A percentile compares a stretch with the other conserved stretches of the same genome.
Conservation (phyloP, 2,329 filamentous ascomycete genomes). For the Fusarium compactum region DNA sequence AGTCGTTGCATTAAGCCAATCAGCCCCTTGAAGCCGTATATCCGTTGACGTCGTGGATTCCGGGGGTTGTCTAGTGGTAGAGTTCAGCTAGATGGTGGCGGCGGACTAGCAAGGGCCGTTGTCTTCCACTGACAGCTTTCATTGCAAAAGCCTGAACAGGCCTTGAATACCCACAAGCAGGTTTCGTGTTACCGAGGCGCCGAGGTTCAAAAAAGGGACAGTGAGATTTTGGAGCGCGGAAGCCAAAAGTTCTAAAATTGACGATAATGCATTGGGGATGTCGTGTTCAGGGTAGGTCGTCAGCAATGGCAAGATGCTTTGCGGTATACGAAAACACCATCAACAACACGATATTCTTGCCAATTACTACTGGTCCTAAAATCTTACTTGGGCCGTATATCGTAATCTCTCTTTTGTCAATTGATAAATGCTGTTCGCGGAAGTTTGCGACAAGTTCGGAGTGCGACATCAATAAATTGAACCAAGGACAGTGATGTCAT, state of each 20-base stretch:
- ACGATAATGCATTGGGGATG: neutral
- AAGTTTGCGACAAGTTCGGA: neutral
- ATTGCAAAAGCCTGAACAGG: slow-evolving; percentile 15
- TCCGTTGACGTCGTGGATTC: slow-evolving; percentile 3
- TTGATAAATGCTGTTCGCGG: neutral
- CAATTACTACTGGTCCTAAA: neutral
- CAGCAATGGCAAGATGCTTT: neutral
- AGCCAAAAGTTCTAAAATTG: slow-evolving; percentile 1
- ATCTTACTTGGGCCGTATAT: fast-evolving
- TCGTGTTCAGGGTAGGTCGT: slow-evolving; percentile 5
- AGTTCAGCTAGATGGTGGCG: slow-evolving; percentile 22
- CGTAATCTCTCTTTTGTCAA: neutral
- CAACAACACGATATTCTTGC: neutral
- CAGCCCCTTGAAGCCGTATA: slow-evolving; percentile 8
- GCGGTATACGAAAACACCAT: no score
- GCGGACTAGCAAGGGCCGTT: neutral
- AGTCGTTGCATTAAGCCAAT: slow-evolving; percentile 15
- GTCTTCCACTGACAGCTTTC: neutral
- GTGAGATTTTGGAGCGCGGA: neutral
- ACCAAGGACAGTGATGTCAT: no score
- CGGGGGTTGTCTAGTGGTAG: slow-evolving; percentile 5
- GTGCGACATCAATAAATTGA: neutral
- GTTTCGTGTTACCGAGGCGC: neutral
- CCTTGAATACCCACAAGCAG: slow-evolving; percentile 10
- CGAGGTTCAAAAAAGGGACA: slow-evolving; percentile 8